Conservation (phyloP, 176 grass and related monocot genomes). For the Oryza punctata region DNA sequence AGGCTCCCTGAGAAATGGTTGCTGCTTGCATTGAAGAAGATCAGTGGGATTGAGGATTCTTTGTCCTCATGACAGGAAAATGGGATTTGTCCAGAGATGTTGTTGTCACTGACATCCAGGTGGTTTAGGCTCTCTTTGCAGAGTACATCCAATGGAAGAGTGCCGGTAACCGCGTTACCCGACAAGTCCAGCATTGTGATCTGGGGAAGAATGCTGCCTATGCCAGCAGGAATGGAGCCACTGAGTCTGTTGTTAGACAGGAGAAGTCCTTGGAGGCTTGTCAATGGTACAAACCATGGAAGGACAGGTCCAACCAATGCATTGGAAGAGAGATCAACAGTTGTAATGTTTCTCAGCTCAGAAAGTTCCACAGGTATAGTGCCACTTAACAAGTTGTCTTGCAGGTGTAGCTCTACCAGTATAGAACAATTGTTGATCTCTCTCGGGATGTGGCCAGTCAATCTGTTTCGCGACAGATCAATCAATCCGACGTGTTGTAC, state of each 20-base stretch:
- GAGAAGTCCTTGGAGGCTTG: conserved; percentile 64
- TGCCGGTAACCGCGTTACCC: conserved; percentile 51
- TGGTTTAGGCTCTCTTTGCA: conserved; percentile 48
- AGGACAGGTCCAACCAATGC: conserved; percentile 57
- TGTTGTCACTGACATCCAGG: conserved; percentile 78
- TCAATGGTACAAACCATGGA: conserved; percentile 40
- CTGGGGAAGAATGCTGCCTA: conserved; percentile 59
- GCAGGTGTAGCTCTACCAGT: conserved; percentile 55
- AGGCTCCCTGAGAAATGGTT: conserved; percentile 69
- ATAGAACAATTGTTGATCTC: conserved; percentile 64
- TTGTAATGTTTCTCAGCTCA: conserved; percentile 58
- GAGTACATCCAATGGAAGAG: conserved; percentile 61
- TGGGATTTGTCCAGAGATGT: conserved; percentile 61
- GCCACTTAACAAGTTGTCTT: conserved; percentile 69
- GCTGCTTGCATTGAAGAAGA: conserved; percentile 76
- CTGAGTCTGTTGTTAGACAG: conserved; percentile 70
- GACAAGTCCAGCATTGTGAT: conserved; percentile 65
- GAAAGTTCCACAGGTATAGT: conserved; percentile 71
- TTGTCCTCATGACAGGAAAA: conserved; percentile 36
- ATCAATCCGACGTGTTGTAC: conserved; percentile 62
- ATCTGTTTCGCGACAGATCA: conserved; percentile 72
- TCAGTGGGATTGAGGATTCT: conserved; percentile 35
- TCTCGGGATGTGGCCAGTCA: conserved; percentile 60
- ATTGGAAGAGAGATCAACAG: conserved; percentile 78
- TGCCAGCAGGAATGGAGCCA: conserved; percentile 61